These are phyloP conservation scores for Tricharina praecox DNA, from an alignment of 495 filamentous ascomycete species.

Conservation along the genomic window DNA sequence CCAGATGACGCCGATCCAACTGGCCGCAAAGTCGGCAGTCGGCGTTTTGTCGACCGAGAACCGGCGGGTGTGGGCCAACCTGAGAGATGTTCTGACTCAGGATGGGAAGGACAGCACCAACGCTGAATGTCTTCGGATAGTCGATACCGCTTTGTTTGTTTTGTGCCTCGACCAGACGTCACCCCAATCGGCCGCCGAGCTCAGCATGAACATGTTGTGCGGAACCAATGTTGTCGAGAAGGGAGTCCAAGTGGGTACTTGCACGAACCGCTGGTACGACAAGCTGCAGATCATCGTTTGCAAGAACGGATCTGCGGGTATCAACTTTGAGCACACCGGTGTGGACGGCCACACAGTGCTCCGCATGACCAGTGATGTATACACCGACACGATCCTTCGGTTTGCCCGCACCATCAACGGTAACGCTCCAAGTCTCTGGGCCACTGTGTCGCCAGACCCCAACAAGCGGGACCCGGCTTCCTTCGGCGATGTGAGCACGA, in stretches of 20 bases:
- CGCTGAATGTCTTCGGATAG: slow-evolving; percentile 79
- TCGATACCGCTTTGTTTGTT: slow-evolving; percentile 85
- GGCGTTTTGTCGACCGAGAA: slow-evolving; percentile 95
- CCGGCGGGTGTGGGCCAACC: slow-evolving; percentile 80
- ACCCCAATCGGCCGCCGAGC: slow-evolving; percentile 55
- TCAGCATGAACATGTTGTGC: slow-evolving; percentile 96
- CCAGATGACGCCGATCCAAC: slow-evolving; percentile 69
- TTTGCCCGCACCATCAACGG: slow-evolving; percentile 95
- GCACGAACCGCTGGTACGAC: slow-evolving; percentile 97
- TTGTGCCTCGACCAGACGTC: slow-evolving; percentile 86
- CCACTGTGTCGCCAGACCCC: slow-evolving; percentile 77
- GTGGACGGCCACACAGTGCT: slow-evolving; percentile 96
- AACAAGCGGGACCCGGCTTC: slow-evolving; percentile 82
- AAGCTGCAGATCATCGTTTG: slow-evolving; percentile 98
- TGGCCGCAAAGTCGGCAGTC: slow-evolving; percentile 82
- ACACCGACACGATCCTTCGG: slow-evolving; percentile 93
- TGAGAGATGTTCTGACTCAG: slow-evolving; percentile 74
- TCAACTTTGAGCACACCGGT: slow-evolving; percentile 98
- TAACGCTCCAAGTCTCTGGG: slow-evolving; percentile 79
- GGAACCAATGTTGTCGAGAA: slow-evolving; percentile 80
- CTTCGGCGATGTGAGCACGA: slow-evolving; percentile 89
- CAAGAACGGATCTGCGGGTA: slow-evolving; percentile 93
- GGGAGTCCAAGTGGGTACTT: slow-evolving; percentile 91
- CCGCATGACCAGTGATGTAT: slow-evolving; percentile 87
- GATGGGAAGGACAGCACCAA: slow-evolving; percentile 74